Conservation (phyloP, 2,329 filamentous ascomycete genomes). For the Tolypocladium sp. region DNA sequence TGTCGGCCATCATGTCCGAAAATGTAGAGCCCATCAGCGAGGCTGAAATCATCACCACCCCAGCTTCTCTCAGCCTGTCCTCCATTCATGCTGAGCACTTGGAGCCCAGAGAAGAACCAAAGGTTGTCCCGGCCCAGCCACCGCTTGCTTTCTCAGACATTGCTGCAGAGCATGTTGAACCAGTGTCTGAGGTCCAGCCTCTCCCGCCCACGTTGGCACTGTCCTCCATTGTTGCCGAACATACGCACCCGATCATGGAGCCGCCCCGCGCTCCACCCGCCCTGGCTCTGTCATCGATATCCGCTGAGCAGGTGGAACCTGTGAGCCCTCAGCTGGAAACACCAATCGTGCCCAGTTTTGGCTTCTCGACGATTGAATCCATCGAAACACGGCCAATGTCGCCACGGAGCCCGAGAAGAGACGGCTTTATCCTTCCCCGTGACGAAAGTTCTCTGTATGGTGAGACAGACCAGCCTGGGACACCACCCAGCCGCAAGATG, state of each 20-base stretch:
- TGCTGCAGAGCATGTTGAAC: conserved; percentile 26
- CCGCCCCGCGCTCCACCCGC: conserved; percentile 12
- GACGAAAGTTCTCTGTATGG: conserved; percentile 25
- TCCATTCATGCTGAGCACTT: conserved; percentile 20
- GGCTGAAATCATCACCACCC: conserved; percentile 8
- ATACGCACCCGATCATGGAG: conserved; percentile 14
- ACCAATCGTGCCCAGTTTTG: conserved; percentile 20
- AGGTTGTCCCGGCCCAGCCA: conserved; percentile 7
- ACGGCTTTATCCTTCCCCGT: conserved; percentile 47
- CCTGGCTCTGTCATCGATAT: conserved; percentile 27
- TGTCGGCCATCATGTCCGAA: conserved; percentile 13
- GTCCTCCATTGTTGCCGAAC: conserved; percentile 22
- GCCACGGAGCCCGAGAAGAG: conserved; percentile 41
- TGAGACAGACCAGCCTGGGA: conserved; percentile 23
- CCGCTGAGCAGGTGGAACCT: conserved; percentile 28
- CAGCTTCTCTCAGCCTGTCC: conserved; percentile 17
- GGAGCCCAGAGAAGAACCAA: conserved; percentile 23
- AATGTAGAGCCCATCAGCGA: conserved; percentile 14
- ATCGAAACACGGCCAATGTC: conserved; percentile 36
- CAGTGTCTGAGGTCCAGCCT: conserved; percentile 17
- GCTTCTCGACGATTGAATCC: conserved; percentile 35
- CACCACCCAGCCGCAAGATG: conserved; percentile 29
- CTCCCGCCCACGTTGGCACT: conserved; percentile 15
- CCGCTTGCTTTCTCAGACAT: conserved; percentile 24
- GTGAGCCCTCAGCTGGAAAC: conserved; percentile 18